Evolutionary conservation across 192 early-diverging fungal genomes (phyloP).

Genomic region (Glomus cerebriforme): DNA sequence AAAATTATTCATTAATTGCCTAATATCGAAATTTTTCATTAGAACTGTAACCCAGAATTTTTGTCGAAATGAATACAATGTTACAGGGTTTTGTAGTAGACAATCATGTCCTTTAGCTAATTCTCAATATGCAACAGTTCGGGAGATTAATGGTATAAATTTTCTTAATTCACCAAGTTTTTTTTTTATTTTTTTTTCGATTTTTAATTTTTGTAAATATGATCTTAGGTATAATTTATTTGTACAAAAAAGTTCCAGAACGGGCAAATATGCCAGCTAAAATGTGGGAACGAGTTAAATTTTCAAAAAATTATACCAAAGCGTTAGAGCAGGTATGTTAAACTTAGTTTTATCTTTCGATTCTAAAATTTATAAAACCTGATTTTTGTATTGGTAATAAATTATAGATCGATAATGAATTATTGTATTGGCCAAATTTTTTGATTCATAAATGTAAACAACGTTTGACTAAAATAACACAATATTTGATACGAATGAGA

Average conservation of each 20-base stretch:
- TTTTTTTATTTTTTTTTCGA: neutral
- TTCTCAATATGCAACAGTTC: conserved; percentile 91
- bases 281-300: conserved; percentile 89
- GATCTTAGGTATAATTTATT: conserved; percentile 69
- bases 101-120: conserved; percentile 96
- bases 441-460: conserved; percentile 96
- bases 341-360: neutral
- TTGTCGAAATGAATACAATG: conserved; percentile 95
- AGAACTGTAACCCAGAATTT: conserved; percentile 87
- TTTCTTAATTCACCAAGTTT: neutral
- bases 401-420: conserved; percentile 81
- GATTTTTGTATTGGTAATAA: neutral
- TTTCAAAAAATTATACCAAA: conserved; percentile 88
- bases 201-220: conserved; percentile 15
- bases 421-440: conserved; percentile 91
- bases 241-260: conserved; percentile 95
- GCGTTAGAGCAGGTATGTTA: conserved; percentile 70
- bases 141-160: conserved; percentile 70
- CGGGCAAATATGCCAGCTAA: conserved; percentile 91
- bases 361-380: neutral
- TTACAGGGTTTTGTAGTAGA: conserved; percentile 93
- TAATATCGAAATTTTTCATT: conserved; percentile 5
- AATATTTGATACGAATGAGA: conserved; percentile 94
- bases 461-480: conserved; percentile 92
- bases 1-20: neutral